Percentiles rank a stretch among this genome's conserved stretches.
Evolutionary conservation across 257 asterid species (phyloP).

Genomic region (Fraxinus cuspidata): DNA sequence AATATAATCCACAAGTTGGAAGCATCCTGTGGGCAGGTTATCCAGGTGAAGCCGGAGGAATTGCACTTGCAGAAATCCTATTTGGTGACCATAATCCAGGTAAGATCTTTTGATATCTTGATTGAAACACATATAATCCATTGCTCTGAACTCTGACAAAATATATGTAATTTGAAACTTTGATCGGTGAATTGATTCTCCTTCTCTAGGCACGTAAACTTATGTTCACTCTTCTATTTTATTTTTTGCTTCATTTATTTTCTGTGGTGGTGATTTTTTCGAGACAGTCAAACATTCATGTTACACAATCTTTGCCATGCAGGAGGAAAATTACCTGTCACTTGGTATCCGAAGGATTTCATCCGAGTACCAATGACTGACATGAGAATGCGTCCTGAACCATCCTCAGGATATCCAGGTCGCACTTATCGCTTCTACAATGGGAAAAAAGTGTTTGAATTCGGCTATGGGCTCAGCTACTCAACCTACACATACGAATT

Average conservation of each 20-base stretch:
- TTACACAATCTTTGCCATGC: conserved; percentile 1
- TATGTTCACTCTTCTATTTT: background rate
- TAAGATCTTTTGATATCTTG: conserved; percentile 18
- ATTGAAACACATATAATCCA: background rate
- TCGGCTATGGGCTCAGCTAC: conserved; percentile 86
- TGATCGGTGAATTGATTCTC: background rate
- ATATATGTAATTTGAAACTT: background rate
- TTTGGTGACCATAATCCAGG: conserved; percentile 89
- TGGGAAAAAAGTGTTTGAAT: conserved; percentile 64
- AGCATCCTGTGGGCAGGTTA: conserved; percentile 87
- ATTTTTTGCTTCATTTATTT: background rate
- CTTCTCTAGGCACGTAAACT: background rate
- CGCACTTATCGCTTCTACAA: conserved; percentile 74
- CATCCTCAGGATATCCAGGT: conserved; percentile 64
- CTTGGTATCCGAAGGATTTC: conserved; percentile 81
- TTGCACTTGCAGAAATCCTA: conserved; percentile 63
- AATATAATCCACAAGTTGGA: conserved; percentile 53
- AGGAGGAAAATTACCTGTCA: conserved; percentile 84
- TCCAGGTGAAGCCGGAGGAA: conserved; percentile 94
- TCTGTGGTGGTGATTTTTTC: background rate
- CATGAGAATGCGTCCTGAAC: conserved; percentile 86
- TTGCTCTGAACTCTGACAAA: background rate
- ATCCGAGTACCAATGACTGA: conserved; percentile 71
- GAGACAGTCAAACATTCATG: background rate
- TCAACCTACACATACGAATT: conserved; percentile 52